Percentiles rank a stretch among this genome's conserved stretches.
Evolutionary conservation across 345 rosid species (phyloP).

Genomic region (Punica granatum): DNA sequence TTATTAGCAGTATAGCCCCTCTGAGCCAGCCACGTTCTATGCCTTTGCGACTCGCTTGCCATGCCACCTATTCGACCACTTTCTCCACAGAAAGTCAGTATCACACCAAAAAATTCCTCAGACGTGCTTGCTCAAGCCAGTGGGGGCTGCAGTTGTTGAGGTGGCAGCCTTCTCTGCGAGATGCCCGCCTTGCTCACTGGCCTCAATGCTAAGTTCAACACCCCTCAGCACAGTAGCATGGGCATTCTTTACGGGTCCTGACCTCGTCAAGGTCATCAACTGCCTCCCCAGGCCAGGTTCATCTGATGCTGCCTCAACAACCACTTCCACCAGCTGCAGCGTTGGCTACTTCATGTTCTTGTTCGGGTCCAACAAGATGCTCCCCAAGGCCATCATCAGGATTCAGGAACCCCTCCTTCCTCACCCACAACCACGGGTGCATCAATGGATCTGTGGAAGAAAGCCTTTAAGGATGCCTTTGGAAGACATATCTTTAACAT

Average conservation of each 20-base stretch:
- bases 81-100: constrained; percentile 24
- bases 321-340: constrained; percentile 60
- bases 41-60: neutral
- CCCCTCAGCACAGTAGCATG: constrained; percentile 40
- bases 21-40: no score
- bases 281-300: constrained; percentile 77
- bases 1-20: no score
- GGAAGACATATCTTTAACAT: constrained; percentile 39
- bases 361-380: constrained; percentile 49
- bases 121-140: constrained; percentile 42
- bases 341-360: constrained; percentile 38
- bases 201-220: constrained; percentile 47
- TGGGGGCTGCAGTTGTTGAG: constrained; percentile 62
- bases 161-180: constrained; percentile 47
- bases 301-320: constrained; percentile 46
- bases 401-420: constrained; percentile 76
- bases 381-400: constrained; percentile 52
- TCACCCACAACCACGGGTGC: constrained; percentile 50
- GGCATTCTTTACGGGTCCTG: constrained; percentile 52
- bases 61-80: constrained; percentile 69
- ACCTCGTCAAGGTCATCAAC: constrained; percentile 68
- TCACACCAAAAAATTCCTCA: constrained; percentile 14
- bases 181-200: constrained; percentile 32
- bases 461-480: constrained; percentile 82
- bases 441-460: constrained; percentile 81